Conservation (phyloP, 2,329 filamentous ascomycete genomes). For the Cryphonectria nitschkei region DNA sequence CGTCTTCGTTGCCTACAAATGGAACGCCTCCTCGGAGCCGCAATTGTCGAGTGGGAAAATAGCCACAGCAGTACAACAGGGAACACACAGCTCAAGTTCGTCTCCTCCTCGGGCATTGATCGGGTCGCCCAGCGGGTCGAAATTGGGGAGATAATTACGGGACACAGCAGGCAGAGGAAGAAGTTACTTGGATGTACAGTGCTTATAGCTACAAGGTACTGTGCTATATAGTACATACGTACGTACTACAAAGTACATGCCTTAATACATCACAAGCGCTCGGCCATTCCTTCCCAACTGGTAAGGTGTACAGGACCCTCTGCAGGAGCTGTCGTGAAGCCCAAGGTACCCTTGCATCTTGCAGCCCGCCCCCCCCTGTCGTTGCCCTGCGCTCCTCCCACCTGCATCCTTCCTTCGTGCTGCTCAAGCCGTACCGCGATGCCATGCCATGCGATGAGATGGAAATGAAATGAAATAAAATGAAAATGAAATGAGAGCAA, state of each 20-base stretch:
- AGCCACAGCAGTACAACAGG: not conserved
- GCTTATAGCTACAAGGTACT: not conserved
- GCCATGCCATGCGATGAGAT: not conserved
- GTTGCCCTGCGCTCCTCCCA: not conserved
- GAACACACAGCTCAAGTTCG: not conserved
- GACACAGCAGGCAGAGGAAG: not conserved
- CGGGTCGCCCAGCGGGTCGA: not conserved
- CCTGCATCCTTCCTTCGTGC: slow-evolving; percentile 10
- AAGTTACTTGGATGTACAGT: not conserved
- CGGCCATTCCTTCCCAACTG: slow-evolving; percentile 10
- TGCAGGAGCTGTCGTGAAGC: slow-evolving; percentile 2
- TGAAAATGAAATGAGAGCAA: slow-evolving; percentile 11
- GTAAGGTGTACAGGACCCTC: slow-evolving; percentile 6
- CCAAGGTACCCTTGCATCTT: slow-evolving; percentile 8
- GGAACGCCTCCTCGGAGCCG: too few species aligned
- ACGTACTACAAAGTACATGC: not conserved
- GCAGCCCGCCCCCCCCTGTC: not conserved
- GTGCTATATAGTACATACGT: not conserved
- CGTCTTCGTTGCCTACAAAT: too few species aligned
- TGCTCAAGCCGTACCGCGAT: not conserved
- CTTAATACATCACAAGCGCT: not conserved
- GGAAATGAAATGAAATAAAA: slow-evolving; percentile 7
- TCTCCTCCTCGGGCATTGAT: not conserved
- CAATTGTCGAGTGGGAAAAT: too few species aligned
- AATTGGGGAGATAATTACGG: not conserved